Evolutionary conservation across 768 basidiomycete species (phyloP).

Genomic region (Lanmaoa pseudosensibilis): DNA sequence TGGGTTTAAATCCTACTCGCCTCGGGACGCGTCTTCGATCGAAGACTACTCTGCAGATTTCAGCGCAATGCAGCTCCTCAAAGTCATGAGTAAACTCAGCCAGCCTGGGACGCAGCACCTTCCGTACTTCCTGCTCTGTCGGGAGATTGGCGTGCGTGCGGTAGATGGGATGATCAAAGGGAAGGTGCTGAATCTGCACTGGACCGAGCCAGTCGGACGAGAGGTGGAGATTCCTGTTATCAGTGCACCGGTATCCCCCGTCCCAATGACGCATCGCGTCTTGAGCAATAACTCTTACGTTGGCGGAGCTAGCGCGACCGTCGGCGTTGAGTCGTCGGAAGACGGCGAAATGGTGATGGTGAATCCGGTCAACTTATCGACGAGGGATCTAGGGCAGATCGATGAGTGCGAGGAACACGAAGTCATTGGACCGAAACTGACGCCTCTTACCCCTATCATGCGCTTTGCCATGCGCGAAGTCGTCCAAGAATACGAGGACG

Average conservation of each 20-base stretch:
- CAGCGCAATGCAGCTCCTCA: constrained; percentile 74
- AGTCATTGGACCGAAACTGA: constrained; percentile 68
- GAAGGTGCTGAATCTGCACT: constrained; percentile 70
- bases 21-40: constrained; percentile 19
- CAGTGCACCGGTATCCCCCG: constrained; percentile 27
- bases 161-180: constrained; percentile 86
- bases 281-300: constrained; percentile 30
- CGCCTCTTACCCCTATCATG: constrained; percentile 80
- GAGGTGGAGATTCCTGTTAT: constrained; percentile 41
- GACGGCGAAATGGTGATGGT: constrained; percentile 54
- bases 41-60: constrained; percentile 66
- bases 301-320: constrained; percentile 41
- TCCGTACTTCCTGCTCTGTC: constrained; percentile 78
- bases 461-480: constrained; percentile 82
- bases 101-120: constrained; percentile 62
- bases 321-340: constrained; percentile 39
- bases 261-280: constrained; percentile 28
- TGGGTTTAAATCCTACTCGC: constrained; percentile 58
- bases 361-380: constrained; percentile 35
- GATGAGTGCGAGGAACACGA: constrained; percentile 58
- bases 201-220: constrained; percentile 69
- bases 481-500: constrained; percentile 78
- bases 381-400: constrained; percentile 44
- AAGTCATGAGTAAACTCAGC: constrained; percentile 77
- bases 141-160: constrained; percentile 79